Evolutionary conservation across 2,329 filamentous ascomycete genomes (phyloP).

Genomic region (Pestalotiopsis sp.): DNA sequence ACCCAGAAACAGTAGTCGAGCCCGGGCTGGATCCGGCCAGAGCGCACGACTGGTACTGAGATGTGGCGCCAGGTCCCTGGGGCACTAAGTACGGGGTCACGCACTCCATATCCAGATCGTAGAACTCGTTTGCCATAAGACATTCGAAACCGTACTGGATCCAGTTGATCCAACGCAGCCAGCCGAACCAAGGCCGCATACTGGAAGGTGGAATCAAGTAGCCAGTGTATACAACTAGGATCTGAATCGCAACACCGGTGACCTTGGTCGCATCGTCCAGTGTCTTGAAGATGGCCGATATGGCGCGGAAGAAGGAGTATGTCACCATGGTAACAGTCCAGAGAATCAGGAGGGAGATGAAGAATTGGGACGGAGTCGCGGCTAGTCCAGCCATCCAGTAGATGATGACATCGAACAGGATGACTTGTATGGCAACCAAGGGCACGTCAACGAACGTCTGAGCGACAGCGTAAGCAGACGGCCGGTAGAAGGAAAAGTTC

Average conservation of each 20-base stretch:
- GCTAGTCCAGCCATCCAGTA: constrained; percentile 62
- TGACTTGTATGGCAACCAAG: constrained; percentile 57
- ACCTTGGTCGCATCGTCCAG: constrained; percentile 44
- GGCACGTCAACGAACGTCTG: constrained; percentile 47
- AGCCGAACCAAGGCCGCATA: constrained; percentile 57
- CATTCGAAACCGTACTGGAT: constrained; percentile 67
- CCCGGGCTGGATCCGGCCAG: constrained; percentile 59
- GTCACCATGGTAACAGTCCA: constrained; percentile 56
- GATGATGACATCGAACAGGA: constrained; percentile 60
- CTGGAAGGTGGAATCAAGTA: constrained; percentile 51
- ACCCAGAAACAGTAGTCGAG: constrained; percentile 66
- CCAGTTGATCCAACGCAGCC: constrained; percentile 60
- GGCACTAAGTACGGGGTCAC: constrained; percentile 57
- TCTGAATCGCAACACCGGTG: constrained; percentile 25
- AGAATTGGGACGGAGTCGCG: constrained; percentile 61
- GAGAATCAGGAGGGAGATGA: constrained; percentile 58
- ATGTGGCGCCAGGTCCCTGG: constrained; percentile 36
- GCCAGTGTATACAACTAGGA: constrained; percentile 14
- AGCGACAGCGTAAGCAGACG: constrained; percentile 53
- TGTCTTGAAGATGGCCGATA: constrained; percentile 49
- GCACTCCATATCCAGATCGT: constrained; percentile 55
- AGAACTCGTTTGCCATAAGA: constrained; percentile 64
- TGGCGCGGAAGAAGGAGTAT: constrained; percentile 53
- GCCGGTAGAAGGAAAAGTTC: constrained; percentile 67
- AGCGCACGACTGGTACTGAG: constrained; percentile 59